Conservation (phyloP, 129 eudicot genomes). For the Silybum marianum region DNA sequence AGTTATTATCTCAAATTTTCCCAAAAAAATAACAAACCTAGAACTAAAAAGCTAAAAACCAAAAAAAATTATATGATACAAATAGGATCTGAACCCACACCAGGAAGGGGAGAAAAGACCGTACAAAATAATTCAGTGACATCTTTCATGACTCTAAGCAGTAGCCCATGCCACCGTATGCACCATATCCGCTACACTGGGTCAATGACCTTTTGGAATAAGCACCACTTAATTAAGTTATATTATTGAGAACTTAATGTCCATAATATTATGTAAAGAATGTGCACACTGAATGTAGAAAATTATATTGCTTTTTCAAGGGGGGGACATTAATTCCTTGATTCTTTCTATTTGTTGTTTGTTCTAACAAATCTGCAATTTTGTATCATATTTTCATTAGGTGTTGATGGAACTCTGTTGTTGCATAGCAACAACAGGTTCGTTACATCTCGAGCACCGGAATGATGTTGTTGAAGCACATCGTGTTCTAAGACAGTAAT, state of each 20-base stretch:
- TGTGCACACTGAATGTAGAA: constrained; percentile 2
- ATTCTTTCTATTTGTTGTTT: not conserved
- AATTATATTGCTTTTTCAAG: not conserved
- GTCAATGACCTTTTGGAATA: not conserved
- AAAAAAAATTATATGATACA: too few relatives aligned
- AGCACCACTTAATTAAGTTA: not conserved
- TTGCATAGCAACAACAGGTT: constrained; percentile 93
- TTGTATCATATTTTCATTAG: not conserved
- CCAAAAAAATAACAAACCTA: too few relatives aligned
- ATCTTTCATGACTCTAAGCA: too few relatives aligned
- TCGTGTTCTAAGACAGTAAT: constrained; percentile 93
- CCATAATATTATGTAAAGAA: not conserved
- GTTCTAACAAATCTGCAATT: not conserved
- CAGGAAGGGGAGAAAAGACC: too few relatives aligned
- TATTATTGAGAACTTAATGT: not conserved
- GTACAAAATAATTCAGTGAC: too few relatives aligned
- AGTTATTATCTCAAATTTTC: too few relatives aligned
- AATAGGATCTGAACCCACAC: too few relatives aligned
- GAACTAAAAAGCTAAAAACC: too few relatives aligned
- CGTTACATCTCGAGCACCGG: constrained; percentile 81
- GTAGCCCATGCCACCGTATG: too few relatives aligned
- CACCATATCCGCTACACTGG: not conserved
- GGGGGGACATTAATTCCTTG: not conserved
- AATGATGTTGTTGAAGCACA: constrained; percentile 79
- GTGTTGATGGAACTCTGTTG: constrained; percentile 46